Percentiles rank a stretch among this genome's conserved stretches.
phyloP scores from a whole-genome alignment of 345 rosid species.

The Euphorbia peplus region DNA sequence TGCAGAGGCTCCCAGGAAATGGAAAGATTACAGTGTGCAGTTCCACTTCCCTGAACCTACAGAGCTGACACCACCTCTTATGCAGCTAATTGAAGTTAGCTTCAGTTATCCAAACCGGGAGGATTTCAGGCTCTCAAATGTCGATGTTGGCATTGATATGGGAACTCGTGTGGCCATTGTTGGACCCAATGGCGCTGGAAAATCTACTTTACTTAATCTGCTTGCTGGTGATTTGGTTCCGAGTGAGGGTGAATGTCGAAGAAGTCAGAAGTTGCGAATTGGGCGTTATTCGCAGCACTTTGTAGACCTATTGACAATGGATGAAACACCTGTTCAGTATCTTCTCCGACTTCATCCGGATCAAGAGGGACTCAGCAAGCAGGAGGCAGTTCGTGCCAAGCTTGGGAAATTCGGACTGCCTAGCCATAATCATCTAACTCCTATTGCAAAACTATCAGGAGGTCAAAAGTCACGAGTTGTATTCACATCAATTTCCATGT shows the following conservation, averaged over 20 bases:
- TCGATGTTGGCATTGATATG: constrained; percentile 98
- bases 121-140: constrained; percentile 74
- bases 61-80: constrained; percentile 85
- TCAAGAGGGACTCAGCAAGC: constrained; percentile 92
- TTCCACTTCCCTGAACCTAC: constrained; percentile 98
- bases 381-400: constrained; percentile 93
- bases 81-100: constrained; percentile 87
- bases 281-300: constrained; percentile 98
- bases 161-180: constrained; percentile 92
- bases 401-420: constrained; percentile 93
- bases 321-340: constrained; percentile 88
- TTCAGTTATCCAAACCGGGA: constrained; percentile 78
- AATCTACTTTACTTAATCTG: constrained; percentile 85
- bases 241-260: constrained; percentile 71
- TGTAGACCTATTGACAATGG: constrained; percentile 87
- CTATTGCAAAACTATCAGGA: constrained; percentile 83
- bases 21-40: constrained; percentile 91
- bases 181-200: constrained; percentile 97
- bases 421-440: constrained; percentile 84
- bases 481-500: constrained; percentile 91
- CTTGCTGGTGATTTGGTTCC: constrained; percentile 90
- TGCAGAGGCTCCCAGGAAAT: constrained; percentile 76
- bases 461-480: constrained; percentile 95
- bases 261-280: constrained; percentile 86
- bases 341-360: constrained; percentile 95